Percentiles rank a stretch among this genome's conserved stretches.
Evolutionary conservation across 2,329 filamentous ascomycete species (phyloP).

Genomic region (Ophiostoma tasmaniense): DNA sequence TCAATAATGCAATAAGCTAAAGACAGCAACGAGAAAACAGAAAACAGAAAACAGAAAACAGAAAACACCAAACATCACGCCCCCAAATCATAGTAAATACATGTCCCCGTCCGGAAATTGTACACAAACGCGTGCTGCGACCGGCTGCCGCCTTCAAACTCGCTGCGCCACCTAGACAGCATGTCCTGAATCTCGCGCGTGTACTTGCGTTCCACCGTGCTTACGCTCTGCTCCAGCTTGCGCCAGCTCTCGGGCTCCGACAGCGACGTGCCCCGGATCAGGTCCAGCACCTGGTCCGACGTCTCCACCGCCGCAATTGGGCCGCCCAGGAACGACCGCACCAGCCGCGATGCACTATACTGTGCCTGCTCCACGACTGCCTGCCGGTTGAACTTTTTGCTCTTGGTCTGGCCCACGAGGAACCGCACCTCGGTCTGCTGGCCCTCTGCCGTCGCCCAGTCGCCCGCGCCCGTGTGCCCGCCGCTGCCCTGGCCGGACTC

Average conservation of each 20-base stretch:
- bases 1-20: background rate
- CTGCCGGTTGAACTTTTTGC: constrained; percentile 85
- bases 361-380: constrained; percentile 77
- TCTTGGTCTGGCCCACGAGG: constrained; percentile 71
- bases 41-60: background rate
- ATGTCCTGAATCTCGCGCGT: constrained; percentile 73
- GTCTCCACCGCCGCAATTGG: constrained; percentile 85
- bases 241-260: constrained; percentile 80
- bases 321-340: constrained; percentile 63
- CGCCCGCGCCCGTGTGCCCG: constrained; percentile 21
- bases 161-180: constrained; percentile 54
- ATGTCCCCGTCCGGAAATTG: constrained; percentile 78
- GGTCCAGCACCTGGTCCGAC: constrained; percentile 70
- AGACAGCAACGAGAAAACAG: background rate
- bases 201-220: constrained; percentile 71
- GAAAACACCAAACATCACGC: constrained; percentile 22
- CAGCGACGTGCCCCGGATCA: constrained; percentile 64
- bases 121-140: constrained; percentile 76
- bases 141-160: constrained; percentile 39
- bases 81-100: constrained; percentile 75
- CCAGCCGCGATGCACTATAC: constrained; percentile 48
- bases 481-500: constrained; percentile 11
- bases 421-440: constrained; percentile 67
- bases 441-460: constrained; percentile 3
- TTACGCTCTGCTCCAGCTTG: constrained; percentile 66